Evolutionary conservation across 805 yeast species (phyloP), one percentile per base, ranked within the genome.

Genomic region (Groenewaldozyma tartarivorans): DNA sequence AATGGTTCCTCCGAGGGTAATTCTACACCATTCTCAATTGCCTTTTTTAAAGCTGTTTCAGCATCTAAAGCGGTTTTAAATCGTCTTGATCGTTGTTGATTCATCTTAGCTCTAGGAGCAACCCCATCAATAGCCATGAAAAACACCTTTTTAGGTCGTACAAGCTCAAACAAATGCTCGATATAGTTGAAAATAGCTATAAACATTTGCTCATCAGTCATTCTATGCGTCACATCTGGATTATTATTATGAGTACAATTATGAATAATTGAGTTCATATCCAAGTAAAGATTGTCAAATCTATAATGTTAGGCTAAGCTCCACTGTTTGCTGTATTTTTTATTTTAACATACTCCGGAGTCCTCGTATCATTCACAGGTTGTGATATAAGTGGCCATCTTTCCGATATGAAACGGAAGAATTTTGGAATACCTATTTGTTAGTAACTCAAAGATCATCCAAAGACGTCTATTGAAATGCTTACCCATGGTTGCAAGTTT

Each of bases 81-180:
- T 65, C 98, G 77, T 69, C 98, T 79, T 0, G 96, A 78, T 64
- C 98, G 76, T 63, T 90, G 98, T 63, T 90, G 97, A 59, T 90
- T 90, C 96, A 90, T 88, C 58, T 90, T 90, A 7, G 98, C 98
- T 59, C 98, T 71, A 33, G 98, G 98, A 0, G 98, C 98, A 39
- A 90, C 97, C 58, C 98, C 98, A 65, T 90, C 98, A 53, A 90
- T 84, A 2, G 98, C 97, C 95, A 90, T 87, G 58, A 81, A 88
- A 52, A 90, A 84, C 11, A 81, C 75, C 57, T 85, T 74, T 53
- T 82, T 71, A 5, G 99, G 99, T 58, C 79, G 77, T 49, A 92
- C 87, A 20, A 86, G 76, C 47, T 79, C 79, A 55, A 92, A 90
- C 43, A 92, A 67, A 61, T 92, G 96, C 59, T 92, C 98, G 48